Conservation (phyloP, 78 protist species). For the Bodo saltans region DNA sequence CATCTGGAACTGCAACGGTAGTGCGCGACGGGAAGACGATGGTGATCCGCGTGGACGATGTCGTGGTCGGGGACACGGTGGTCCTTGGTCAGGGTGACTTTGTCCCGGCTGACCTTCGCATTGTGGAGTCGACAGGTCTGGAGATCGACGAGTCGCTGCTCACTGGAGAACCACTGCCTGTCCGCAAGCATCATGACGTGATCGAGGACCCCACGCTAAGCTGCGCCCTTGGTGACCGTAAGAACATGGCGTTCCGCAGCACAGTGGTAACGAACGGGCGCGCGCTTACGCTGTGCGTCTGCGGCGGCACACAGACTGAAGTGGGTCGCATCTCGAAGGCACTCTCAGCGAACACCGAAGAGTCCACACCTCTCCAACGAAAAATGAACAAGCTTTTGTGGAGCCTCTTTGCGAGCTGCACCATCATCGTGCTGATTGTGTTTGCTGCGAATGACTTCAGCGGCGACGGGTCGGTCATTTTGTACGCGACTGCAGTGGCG, state of each 20-base stretch:
- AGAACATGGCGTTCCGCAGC: conserved; percentile 28
- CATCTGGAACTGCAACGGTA: conserved; percentile 24
- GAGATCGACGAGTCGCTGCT: conserved; percentile 26
- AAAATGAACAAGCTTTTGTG: not conserved
- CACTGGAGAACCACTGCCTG: conserved; percentile 26
- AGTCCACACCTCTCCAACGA: conserved; percentile 11
- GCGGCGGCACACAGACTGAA: conserved; percentile 17
- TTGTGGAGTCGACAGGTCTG: not conserved
- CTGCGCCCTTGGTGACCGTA: conserved; percentile 22
- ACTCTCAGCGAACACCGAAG: not conserved
- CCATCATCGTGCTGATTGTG: not conserved
- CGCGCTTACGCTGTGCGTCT: not conserved
- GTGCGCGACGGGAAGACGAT: not conserved
- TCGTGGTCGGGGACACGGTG: conserved; percentile 43
- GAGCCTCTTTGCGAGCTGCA: not conserved
- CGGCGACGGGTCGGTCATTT: not conserved
- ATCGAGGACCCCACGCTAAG: not conserved
- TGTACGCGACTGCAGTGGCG: conserved; percentile 50
- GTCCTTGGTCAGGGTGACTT: conserved; percentile 33
- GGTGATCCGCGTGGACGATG: not conserved
- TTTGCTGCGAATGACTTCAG: not conserved
- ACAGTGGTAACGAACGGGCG: conserved; percentile 24
- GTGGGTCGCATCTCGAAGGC: conserved; percentile 16
- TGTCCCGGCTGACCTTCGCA: conserved; percentile 52
- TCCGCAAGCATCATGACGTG: not conserved